Evolutionary conservation across 768 basidiomycete genomes (phyloP).

Genomic region (Sporobolomyces pararoseus): DNA sequence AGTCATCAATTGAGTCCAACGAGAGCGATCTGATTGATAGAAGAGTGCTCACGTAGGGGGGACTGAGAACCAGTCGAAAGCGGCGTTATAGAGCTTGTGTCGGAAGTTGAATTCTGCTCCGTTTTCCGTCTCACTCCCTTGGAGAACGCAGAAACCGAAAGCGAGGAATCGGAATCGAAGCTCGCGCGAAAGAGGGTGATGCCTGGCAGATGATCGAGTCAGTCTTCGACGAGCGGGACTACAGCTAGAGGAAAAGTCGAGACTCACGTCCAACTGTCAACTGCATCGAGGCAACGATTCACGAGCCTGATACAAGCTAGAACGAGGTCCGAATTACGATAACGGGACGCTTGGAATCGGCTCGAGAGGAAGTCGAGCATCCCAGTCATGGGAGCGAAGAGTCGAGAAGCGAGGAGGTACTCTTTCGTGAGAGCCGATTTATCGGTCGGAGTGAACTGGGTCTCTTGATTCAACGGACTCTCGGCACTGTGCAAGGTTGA

Average conservation of each 20-base stretch:
- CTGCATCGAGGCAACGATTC: slow-evolving; percentile 68
- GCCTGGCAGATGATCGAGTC: slow-evolving; percentile 55
- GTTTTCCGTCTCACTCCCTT: slow-evolving; percentile 78
- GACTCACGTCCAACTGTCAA: slow-evolving; percentile 68
- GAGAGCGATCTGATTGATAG: too few relatives aligned
- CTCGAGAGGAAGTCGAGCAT: slow-evolving; percentile 84
- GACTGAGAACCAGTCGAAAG: slow-evolving; percentile 87
- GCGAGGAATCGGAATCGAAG: slow-evolving; percentile 81
- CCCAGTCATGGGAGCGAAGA: slow-evolving; percentile 72
- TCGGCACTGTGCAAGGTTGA: slow-evolving; percentile 58
- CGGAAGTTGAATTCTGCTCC: slow-evolving; percentile 73
- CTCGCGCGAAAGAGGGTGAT: slow-evolving; percentile 86
- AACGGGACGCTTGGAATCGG: slow-evolving; percentile 87
- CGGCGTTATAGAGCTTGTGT: slow-evolving; percentile 69
- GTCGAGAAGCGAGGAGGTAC: slow-evolving; percentile 63
- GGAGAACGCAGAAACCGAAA: slow-evolving; percentile 87
- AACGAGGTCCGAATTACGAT: slow-evolving; percentile 78
- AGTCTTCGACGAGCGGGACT: background rate
- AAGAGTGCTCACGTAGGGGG: slow-evolving; percentile 49
- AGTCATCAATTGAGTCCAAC: too few relatives aligned
- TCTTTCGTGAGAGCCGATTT: slow-evolving; percentile 74
- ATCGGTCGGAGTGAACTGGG: slow-evolving; percentile 85
- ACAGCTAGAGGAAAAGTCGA: too few relatives aligned
- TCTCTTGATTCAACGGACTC: slow-evolving; percentile 80
- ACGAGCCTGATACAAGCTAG: slow-evolving; percentile 79